Conservation (phyloP, 768 basidiomycete species). For the Lanmaoa rubissima region DNA sequence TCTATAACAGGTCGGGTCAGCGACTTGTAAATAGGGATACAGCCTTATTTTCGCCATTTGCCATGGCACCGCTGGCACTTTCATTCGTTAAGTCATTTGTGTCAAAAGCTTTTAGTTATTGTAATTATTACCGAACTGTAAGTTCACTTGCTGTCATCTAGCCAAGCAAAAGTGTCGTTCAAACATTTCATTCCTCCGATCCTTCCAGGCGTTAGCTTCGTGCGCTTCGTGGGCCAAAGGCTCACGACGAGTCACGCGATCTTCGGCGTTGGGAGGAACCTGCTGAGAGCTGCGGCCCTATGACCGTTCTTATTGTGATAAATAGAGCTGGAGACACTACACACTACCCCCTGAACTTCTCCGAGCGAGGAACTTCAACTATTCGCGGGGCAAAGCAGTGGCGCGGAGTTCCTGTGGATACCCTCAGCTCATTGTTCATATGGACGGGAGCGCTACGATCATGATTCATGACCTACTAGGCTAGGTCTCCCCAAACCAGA, state of each 20-base stretch:
- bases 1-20: no score
- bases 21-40: no score
- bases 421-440: conserved; percentile 5
- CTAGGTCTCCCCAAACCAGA: no score
- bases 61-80: no score
- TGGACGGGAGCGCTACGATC: not conserved
- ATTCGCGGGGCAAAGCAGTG: conserved; percentile 21
- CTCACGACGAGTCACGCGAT: conserved; percentile 16
- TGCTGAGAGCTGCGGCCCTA: not conserved
- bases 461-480: no score
- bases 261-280: conserved; percentile 13
- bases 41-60: no score
- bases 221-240: not conserved
- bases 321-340: conserved; percentile 9
- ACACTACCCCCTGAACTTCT: not conserved
- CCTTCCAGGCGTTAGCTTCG: conserved; percentile 2
- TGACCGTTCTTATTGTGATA: conserved; percentile 4
- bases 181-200: conserved; percentile 18
- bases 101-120: no score
- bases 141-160: not conserved
- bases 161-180: not conserved
- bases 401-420: not conserved
- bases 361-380: conserved; percentile 15
- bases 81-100: no score
- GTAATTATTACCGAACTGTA: no score